Conservation (phyloP, 208 protist genomes). For the Trypanosoma rangeli region DNA sequence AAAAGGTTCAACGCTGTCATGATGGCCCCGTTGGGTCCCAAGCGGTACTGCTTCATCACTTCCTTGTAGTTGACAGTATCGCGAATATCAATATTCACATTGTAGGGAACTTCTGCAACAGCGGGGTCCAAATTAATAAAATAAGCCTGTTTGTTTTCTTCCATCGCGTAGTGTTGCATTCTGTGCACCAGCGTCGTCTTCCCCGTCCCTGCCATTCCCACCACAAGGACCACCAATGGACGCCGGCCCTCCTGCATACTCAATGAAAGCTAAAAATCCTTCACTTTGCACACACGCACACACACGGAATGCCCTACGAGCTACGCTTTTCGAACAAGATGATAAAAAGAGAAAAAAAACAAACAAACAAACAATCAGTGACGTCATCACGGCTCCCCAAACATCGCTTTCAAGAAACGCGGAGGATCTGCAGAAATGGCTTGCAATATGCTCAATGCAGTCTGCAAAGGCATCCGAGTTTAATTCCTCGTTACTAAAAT, state of each 20-base stretch:
- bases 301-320: too few species aligned
- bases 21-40: constrained; percentile 99
- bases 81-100: constrained; percentile 98
- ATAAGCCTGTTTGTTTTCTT: constrained; percentile 86
- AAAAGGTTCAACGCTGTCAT: constrained; percentile 99
- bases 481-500: not conserved
- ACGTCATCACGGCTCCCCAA: constrained; percentile 17
- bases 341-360: constrained; percentile 3
- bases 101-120: constrained; percentile 94
- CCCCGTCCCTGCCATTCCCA: constrained; percentile 99
- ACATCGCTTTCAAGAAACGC: constrained; percentile 28
- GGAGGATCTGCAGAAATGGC: constrained; percentile 28
- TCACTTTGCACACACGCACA: not conserved
- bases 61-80: constrained; percentile 99
- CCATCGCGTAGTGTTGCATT: constrained; percentile 91
- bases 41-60: constrained; percentile 97
- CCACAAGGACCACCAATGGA: constrained; percentile 94
- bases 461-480: not conserved
- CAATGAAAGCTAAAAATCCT: constrained; percentile 7
- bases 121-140: constrained; percentile 99
- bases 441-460: constrained; percentile 21
- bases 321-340: too few species aligned
- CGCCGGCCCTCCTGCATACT: constrained; percentile 29
- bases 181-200: constrained; percentile 99
- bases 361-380: constrained; percentile 28